Percentiles rank a stretch among this genome's conserved stretches.
Conservation (phyloP, 2,329 filamentous ascomycete genomes). For the Pseudogymnoascus sp. region DNA sequence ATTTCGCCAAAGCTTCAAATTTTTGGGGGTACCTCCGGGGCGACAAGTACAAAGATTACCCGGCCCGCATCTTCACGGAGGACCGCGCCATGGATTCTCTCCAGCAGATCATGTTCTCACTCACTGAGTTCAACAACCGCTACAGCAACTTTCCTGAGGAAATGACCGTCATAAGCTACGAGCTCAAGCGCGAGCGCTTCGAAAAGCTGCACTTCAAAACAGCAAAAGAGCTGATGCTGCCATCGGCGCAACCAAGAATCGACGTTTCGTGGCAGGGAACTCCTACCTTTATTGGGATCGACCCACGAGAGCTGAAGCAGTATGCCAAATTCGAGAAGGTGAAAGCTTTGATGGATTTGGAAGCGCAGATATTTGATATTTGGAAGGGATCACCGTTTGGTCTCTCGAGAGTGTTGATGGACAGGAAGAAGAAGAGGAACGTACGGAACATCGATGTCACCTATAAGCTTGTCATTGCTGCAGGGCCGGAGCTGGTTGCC, state of each 20-base stretch:
- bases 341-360: neutral
- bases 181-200: slow-evolving; percentile 8
- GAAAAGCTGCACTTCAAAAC: slow-evolving; percentile 21
- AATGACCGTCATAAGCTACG: neutral
- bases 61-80: neutral
- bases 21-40: neutral
- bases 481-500: neutral
- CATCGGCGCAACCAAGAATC: neutral
- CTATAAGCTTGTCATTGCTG: neutral
- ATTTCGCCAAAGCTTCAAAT: neutral
- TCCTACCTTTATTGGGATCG: neutral
- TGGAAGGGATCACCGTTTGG: neutral
- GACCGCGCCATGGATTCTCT: neutral
- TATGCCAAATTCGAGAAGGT: neutral
- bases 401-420: neutral
- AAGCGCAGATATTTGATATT: neutral
- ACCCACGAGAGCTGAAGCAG: neutral
- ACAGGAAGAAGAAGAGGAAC: neutral
- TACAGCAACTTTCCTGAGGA: neutral
- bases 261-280: neutral
- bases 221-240: slow-evolving; percentile 27
- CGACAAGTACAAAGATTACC: neutral
- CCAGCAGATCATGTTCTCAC: neutral
- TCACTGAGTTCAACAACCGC: neutral
- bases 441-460: neutral